These are phyloP conservation scores for Acanthamoeba polyphaga DNA, from an alignment of 208 protist genomes.

Conservation along the genomic window DNA sequence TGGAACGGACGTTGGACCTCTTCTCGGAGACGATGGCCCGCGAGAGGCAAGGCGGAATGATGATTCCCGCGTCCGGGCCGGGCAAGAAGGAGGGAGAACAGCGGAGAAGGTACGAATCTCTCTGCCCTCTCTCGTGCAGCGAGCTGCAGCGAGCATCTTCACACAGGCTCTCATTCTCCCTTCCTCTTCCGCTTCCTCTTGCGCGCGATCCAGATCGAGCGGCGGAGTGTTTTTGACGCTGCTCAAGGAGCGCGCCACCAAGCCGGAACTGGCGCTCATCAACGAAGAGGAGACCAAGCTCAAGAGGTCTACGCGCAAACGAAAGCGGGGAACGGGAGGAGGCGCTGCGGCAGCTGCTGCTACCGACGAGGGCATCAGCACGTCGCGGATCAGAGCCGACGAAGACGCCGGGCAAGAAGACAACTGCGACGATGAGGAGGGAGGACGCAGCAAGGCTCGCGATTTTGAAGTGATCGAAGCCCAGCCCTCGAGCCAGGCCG, in stretches of 20 bases:
- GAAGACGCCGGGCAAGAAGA: background rate
- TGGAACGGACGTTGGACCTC: background rate
- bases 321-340: background rate
- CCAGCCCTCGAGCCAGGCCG: background rate
- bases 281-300: background rate
- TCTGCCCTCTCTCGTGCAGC: background rate
- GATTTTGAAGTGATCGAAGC: background rate
- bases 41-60: background rate
- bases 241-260: background rate
- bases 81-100: background rate
- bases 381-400: background rate
- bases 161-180: background rate
- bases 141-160: no score
- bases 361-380: background rate
- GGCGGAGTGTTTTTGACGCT: constrained; percentile 21
- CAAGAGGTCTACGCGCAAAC: background rate
- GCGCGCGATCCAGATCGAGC: background rate
- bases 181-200: background rate
- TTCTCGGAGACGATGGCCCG: background rate
- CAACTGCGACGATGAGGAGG: background rate
- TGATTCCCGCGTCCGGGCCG: background rate
- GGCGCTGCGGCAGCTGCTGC: background rate
- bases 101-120: background rate
- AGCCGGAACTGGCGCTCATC: background rate
- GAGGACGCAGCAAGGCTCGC: background rate